These are phyloP conservation scores for Immersiporthe knoxdaviesiana DNA, from an alignment of 2,329 filamentous ascomycete species.

Conservation along the genomic window DNA sequence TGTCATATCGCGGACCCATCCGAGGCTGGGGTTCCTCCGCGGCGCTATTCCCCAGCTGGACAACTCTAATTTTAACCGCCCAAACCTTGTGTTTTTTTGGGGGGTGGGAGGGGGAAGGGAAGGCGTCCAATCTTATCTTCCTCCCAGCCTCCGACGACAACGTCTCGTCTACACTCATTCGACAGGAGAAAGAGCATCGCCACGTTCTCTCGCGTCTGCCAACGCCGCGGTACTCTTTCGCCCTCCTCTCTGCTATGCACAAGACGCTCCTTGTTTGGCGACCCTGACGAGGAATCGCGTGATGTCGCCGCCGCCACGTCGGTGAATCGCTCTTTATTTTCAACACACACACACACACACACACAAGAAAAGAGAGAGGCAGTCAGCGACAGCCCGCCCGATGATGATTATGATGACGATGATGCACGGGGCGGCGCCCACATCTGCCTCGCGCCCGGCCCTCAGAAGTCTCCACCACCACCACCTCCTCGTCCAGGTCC, in stretches of 20 bases:
- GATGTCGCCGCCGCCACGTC: neutral
- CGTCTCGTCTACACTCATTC: neutral
- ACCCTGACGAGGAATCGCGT: neutral
- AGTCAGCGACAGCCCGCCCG: neutral
- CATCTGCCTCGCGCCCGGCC: neutral
- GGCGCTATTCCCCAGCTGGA: constrained; percentile 12
- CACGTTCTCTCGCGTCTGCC: neutral
- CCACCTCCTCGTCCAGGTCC: neutral
- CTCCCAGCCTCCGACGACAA: neutral
- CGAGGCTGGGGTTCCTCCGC: constrained; percentile 1
- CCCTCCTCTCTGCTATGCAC: neutral
- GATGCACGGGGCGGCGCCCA: neutral
- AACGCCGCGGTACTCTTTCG: neutral
- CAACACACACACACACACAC: neutral
- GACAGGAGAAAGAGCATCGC: neutral
- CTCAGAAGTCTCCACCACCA: neutral
- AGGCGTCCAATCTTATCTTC: neutral
- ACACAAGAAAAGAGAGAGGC: neutral
- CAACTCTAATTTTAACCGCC: constrained; percentile 15
- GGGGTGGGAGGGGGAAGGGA: neutral
- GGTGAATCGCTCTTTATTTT: neutral
- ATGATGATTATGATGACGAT: neutral
- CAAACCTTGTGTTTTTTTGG: neutral
- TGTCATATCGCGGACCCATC: constrained; percentile 2
- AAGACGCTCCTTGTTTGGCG: neutral